A percentile compares a stretch with the other conserved stretches of the same genome.
These are phyloP conservation scores for Protomyces lactucae-debilis DNA, from an alignment of 1,139 yeast species.

Conservation along the genomic window DNA sequence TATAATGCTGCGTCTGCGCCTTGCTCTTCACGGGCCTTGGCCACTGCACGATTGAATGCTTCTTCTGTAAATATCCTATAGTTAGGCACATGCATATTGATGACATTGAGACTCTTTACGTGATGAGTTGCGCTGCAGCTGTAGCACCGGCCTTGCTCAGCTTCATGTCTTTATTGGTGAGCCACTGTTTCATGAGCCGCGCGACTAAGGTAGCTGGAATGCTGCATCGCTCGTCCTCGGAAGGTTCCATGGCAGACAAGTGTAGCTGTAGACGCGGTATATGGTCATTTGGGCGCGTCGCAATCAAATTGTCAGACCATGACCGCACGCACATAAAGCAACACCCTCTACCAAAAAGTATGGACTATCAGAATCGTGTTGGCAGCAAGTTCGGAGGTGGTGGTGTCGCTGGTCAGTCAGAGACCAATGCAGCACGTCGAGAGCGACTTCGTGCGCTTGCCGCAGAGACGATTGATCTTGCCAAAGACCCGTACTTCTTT, in stretches of 20 bases:
- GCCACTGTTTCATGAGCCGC: not conserved
- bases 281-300: not conserved
- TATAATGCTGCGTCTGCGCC: not conserved
- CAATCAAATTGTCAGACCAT: no score
- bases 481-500: slow-evolving; percentile 69
- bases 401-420: slow-evolving; percentile 67
- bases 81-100: not conserved
- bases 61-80: not conserved
- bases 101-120: not conserved
- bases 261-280: no score
- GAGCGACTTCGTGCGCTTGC: slow-evolving; percentile 62
- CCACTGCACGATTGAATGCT: not conserved
- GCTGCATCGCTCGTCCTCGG: not conserved
- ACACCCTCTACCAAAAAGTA: not conserved
- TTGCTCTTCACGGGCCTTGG: not conserved
- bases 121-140: not conserved
- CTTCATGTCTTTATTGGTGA: not conserved
- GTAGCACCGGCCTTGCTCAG: not conserved
- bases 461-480: slow-evolving; percentile 58
- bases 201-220: not conserved
- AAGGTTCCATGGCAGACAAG: not conserved
- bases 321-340: not conserved
- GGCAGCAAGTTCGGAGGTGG: slow-evolving; percentile 44
- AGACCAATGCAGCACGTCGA: slow-evolving; percentile 60
- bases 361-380: slow-evolving; percentile 9